Evolutionary conservation across 108 stramenopile species (phyloP), one percentile per base, ranked within the genome.

Genomic region (Nitzschia sp.): DNA sequence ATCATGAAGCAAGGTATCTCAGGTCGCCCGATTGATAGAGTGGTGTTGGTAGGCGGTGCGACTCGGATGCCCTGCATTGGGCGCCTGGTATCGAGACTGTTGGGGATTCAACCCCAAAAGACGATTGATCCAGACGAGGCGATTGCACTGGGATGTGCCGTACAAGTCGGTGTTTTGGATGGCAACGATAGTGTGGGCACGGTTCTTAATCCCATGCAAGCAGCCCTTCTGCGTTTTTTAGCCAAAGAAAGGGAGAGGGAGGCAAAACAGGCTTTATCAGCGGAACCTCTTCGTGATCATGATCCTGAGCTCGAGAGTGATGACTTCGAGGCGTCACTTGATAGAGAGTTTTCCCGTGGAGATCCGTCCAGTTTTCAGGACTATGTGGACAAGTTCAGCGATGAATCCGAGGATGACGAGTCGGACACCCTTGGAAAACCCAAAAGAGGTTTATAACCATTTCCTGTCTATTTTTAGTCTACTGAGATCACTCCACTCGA

Each of bases 111-210:
- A 7, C 90, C 91, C 0, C 88, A 88, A 51, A 70, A 72, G 43
- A 89, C 89, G 7, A 89, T 96, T 24, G 85, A 93, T 63, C 92
- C 92, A 0, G 95, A 94, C 62, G 92, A 96, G 52, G 92, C 88
- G 3, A 89, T 96, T 21, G 89, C 91, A 26, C 63, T 93, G 22
- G 95, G 95, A 10, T 90, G 90, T 70, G 95, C 95, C 10, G 85
- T 94, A 0, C 92, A 96, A 40, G 89, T 86, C 0, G 95, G 92
- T n/a, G 82, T 94, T 21, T 69, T 96, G 38, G 92, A 92, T 65
- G 95, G 95, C 11, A 85, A 85, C 10, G 77, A 91, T 65, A 84
- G 84, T 21, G 52, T 87, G 53, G 88, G 86, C 10, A 83, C 85
- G 3, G 93, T 95, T 0, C 57, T 95, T 70, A 92, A 82, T 54